These are phyloP conservation scores for Thamnidium elegans DNA, from an alignment of 192 early-diverging fungal species.

Conservation along the genomic window DNA sequence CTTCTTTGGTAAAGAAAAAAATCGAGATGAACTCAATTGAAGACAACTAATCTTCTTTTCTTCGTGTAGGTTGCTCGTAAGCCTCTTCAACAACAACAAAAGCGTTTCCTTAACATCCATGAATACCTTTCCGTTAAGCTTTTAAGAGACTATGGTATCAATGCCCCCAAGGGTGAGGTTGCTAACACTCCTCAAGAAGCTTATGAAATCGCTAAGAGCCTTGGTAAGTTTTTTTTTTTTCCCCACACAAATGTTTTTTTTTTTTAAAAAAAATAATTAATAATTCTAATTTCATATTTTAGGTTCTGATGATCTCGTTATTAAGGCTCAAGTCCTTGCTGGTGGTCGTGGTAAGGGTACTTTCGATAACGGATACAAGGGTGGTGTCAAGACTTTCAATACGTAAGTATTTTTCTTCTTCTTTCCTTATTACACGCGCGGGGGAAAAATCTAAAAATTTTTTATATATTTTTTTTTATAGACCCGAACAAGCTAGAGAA, in stretches of 20 bases:
- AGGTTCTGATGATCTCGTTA: constrained; percentile 36
- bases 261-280: too few relatives aligned
- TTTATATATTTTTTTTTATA: constrained; percentile 32
- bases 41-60: background rate
- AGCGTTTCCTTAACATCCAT: constrained; percentile 94
- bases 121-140: constrained; percentile 96
- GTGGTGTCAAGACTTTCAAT: constrained; percentile 91
- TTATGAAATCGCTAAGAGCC: constrained; percentile 74
- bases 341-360: constrained; percentile 98
- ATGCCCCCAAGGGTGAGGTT: constrained; percentile 83
- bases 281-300: too few relatives aligned
- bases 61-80: constrained; percentile 22
- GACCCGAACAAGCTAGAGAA: constrained; percentile 82
- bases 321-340: constrained; percentile 79
- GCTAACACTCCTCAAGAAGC: constrained; percentile 89
- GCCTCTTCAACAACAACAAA: constrained; percentile 49
- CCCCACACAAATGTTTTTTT: too few relatives aligned
- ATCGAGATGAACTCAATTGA: background rate
- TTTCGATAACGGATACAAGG: constrained; percentile 94
- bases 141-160: constrained; percentile 87
- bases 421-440: constrained; percentile 3
- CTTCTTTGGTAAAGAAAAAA: constrained; percentile 25
- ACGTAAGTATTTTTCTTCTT: constrained; percentile 58
- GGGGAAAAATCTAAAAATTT: too few relatives aligned
- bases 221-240: constrained; percentile 59